Evolutionary conservation across 495 filamentous ascomycete genomes (phyloP).

Genomic region (Pyrenula aspistea): DNA sequence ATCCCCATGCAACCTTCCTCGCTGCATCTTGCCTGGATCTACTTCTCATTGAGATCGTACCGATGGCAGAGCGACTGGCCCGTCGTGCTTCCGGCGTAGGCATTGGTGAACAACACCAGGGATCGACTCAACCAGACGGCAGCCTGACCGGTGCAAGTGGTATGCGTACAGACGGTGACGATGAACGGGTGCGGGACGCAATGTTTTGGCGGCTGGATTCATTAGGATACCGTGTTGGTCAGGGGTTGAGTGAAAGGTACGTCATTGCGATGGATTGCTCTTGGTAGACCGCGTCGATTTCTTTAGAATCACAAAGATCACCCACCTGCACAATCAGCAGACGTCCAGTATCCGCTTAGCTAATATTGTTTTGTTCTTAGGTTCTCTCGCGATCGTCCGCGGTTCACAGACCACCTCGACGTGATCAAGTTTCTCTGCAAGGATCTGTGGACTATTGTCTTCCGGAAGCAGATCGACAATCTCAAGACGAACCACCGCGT

Average conservation of each 20-base stretch:
- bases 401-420: conserved; percentile 77
- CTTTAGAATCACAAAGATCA: too few species aligned
- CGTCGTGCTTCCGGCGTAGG: conserved; percentile 24
- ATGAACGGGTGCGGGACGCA: conserved; percentile 69
- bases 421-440: conserved; percentile 98
- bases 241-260: conserved; percentile 86
- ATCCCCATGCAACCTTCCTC: conserved; percentile 67
- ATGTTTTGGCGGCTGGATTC: conserved; percentile 76
- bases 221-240: conserved; percentile 82
- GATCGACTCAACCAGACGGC: neutral
- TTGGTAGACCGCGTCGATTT: too few species aligned
- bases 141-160: conserved; percentile 1
- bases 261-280: too few species aligned
- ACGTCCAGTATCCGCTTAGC: too few species aligned
- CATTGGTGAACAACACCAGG: neutral
- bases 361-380: conserved; percentile 33
- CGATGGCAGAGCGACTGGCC: conserved; percentile 73
- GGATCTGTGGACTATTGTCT: conserved; percentile 87
- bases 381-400: conserved; percentile 77
- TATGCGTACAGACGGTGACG: conserved; percentile 33
- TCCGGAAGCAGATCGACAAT: conserved; percentile 95
- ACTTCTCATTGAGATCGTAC: conserved; percentile 90
- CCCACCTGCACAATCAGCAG: too few species aligned
- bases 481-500: conserved; percentile 95
- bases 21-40: conserved; percentile 78